Percentiles rank a stretch among this genome's conserved stretches.
phyloP scores from a whole-genome alignment of 2,329 filamentous ascomycete genomes.

The Microascus cirrosus region DNA sequence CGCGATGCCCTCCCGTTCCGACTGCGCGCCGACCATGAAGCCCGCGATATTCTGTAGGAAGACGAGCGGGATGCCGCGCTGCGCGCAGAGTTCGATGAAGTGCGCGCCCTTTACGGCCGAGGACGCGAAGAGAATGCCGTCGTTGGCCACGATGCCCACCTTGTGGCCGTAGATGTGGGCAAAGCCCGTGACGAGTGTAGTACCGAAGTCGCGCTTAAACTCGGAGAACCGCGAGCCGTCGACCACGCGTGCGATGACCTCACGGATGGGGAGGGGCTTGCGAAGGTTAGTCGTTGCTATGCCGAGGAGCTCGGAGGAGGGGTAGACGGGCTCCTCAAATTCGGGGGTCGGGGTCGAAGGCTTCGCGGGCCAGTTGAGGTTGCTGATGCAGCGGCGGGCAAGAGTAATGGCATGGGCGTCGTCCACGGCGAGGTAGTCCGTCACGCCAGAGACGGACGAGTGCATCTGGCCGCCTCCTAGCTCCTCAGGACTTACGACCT shows the following conservation, averaged over 20 bases:
- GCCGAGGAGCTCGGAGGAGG: slow-evolving; percentile 68
- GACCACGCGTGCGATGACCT: slow-evolving; percentile 86
- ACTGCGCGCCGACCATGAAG: slow-evolving; percentile 94
- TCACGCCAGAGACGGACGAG: slow-evolving; percentile 82
- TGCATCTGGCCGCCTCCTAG: slow-evolving; percentile 85
- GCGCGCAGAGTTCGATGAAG: slow-evolving; percentile 89
- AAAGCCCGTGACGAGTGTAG: slow-evolving; percentile 84
- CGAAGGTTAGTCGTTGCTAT: slow-evolving; percentile 87
- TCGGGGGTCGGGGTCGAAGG: slow-evolving; percentile 24
- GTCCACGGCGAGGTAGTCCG: slow-evolving; percentile 89
- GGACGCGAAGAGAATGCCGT: slow-evolving; percentile 86
- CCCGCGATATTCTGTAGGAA: slow-evolving; percentile 96
- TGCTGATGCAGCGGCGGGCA: slow-evolving; percentile 70
- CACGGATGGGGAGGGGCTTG: slow-evolving; percentile 73
- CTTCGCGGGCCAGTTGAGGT: slow-evolving; percentile 73
- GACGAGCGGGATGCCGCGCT: slow-evolving; percentile 78
- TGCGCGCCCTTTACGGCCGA: slow-evolving; percentile 89
- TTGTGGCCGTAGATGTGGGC: slow-evolving; percentile 80
- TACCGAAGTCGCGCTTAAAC: slow-evolving; percentile 88
- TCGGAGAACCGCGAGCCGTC: slow-evolving; percentile 85
- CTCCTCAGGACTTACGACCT: slow-evolving; percentile 82
- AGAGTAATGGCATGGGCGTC: slow-evolving; percentile 86
- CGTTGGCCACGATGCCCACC: slow-evolving; percentile 90
- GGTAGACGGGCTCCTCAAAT: slow-evolving; percentile 69
- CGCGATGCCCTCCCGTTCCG: slow-evolving; percentile 88